A percentile compares a stretch with the other conserved stretches of the same genome.
Conservation (phyloP, 352 stramenopile species). For the Phytopythium ostracodes region DNA sequence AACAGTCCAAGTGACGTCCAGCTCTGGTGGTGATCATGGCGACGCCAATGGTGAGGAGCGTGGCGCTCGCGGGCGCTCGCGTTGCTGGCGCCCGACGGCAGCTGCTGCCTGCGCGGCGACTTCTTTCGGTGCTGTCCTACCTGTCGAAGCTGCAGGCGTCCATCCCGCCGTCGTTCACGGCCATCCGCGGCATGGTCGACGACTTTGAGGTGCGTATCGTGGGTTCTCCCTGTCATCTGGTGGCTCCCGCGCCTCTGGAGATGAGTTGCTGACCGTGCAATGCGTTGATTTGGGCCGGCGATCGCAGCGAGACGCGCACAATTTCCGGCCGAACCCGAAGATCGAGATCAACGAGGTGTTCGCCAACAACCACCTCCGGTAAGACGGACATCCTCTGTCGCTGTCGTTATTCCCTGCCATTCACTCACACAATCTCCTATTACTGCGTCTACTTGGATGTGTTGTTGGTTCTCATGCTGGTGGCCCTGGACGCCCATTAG, state of each 20-base stretch:
- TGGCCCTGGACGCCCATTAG: constrained; percentile 11
- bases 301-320: constrained; percentile 30
- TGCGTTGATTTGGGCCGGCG: background rate
- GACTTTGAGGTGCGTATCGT: constrained; percentile 36
- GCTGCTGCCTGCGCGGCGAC: constrained; percentile 2
- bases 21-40: background rate
- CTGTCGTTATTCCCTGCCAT: too few relatives aligned
- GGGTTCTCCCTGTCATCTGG: background rate
- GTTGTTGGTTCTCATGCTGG: background rate
- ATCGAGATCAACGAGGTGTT: constrained; percentile 62
- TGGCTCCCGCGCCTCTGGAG: background rate
- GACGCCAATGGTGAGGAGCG: background rate
- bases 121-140: constrained; percentile 37
- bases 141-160: constrained; percentile 43
- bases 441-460: too few relatives aligned
- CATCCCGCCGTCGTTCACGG: constrained; percentile 34
- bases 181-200: constrained; percentile 38
- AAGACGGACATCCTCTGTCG: too few relatives aligned
- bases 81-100: background rate
- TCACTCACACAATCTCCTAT: too few relatives aligned
- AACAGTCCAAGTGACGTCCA: too few relatives aligned
- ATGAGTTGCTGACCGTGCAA: background rate
- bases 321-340: constrained; percentile 35
- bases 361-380: constrained; percentile 70
- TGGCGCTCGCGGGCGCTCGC: background rate